phyloP scores from a whole-genome alignment of 805 yeast genomes.

The Wickerhamiella azyma region DNA sequence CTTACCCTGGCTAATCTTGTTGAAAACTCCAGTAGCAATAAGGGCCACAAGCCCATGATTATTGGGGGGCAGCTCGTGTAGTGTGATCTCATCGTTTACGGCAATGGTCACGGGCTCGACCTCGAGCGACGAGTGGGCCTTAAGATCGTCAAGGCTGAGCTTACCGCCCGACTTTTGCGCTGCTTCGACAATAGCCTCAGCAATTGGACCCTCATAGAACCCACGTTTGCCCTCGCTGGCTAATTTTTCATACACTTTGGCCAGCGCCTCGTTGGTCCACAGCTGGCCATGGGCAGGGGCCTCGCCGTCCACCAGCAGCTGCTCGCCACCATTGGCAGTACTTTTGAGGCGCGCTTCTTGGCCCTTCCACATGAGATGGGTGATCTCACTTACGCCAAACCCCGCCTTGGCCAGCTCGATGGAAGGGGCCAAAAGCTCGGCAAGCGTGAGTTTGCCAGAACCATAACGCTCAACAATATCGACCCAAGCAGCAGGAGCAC shows the following conservation, averaged over 20 bases:
- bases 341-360: constrained; percentile 29
- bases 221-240: constrained; percentile 49
- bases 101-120: constrained; percentile 47
- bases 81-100: constrained; percentile 35
- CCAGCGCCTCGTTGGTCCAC: constrained; percentile 38
- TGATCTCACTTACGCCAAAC: constrained; percentile 47
- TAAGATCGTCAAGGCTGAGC: constrained; percentile 42
- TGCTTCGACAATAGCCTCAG: constrained; percentile 46
- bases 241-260: constrained; percentile 37
- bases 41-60: constrained; percentile 72
- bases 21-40: constrained; percentile 52
- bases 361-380: constrained; percentile 38
- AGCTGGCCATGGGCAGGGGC: constrained; percentile 50
- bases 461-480: constrained; percentile 64
- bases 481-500: constrained; percentile 68
- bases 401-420: constrained; percentile 59
- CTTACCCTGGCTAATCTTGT: constrained; percentile 33
- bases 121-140: constrained; percentile 42
- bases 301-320: constrained; percentile 24
- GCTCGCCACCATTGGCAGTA: constrained; percentile 25
- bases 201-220: constrained; percentile 59
- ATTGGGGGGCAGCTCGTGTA: constrained; percentile 80
- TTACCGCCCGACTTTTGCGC: constrained; percentile 42
- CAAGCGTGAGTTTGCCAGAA: constrained; percentile 46
- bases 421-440: constrained; percentile 32